Evolutionary conservation across 2,329 filamentous ascomycete genomes (phyloP), one percentile per base, ranked within the genome.

Genomic region (Phoma sp.): DNA sequence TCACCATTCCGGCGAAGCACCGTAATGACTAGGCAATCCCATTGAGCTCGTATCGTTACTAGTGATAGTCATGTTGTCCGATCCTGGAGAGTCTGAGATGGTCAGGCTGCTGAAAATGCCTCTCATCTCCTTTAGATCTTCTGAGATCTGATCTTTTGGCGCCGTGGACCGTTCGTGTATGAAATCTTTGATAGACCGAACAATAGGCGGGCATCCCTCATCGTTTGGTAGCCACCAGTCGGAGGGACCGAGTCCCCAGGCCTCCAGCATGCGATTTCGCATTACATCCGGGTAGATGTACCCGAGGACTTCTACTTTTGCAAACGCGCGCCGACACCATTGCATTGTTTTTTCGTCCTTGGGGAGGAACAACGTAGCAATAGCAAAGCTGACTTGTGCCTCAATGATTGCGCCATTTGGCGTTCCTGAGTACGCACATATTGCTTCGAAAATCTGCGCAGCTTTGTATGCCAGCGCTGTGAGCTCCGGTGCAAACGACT

Each of bases 191-290:
- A 96, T 87, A 48, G 84, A 88, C 46, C 87, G 87, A 48, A 97
- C 81, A 37, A 96, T 84, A 0, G 85, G 83, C 9, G 85, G 88
- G 65, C 89, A 89, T 1, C 85, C 86, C 77, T 93, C 89, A 58
- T 91, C 85, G 71, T 95, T 84, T 2, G 92, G 90, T 2, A 97
- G 83, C 95, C 95, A 99, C 91, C 92, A 97, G 52, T 88, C 82
- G 39, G 85, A 84, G 47, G 92, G 86, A 18, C 87, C 86, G 11
- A 90, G 84, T 55, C 83, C 80, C 81, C 95, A 96, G 23, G 91
- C 74, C 41, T 89, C 83, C 29, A 89, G 86, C 83, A 98, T 89
- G 61, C 88, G 87, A 29, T 78, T 80, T 53, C 93, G 88, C 65
- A 93, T 87, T 10, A 85, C 84, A 27, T 85, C 79, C 1, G 93